These are phyloP conservation scores for Yamadazyma atmosphaerica DNA, from an alignment of 1,139 yeast genomes.

Conservation along the genomic window DNA sequence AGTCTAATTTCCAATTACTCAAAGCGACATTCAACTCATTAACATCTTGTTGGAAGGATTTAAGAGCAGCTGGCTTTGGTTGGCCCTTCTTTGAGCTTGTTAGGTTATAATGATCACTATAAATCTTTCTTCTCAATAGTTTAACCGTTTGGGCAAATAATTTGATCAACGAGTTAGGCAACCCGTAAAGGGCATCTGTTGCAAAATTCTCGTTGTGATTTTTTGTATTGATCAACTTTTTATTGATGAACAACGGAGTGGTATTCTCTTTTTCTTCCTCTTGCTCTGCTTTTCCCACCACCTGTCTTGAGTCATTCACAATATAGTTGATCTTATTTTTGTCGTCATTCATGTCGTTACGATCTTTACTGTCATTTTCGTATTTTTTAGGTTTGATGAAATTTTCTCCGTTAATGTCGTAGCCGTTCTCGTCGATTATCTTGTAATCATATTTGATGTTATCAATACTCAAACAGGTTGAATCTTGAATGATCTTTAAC, in stretches of 20 bases:
- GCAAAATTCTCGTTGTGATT: conserved; percentile 59
- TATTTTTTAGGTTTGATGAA: conserved; percentile 32
- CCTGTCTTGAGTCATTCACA: conserved; percentile 8
- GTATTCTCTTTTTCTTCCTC: conserved; percentile 18
- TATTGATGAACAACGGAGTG: conserved; percentile 45
- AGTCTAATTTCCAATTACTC: conserved; percentile 66
- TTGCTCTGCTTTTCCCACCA: background rate
- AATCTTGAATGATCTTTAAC: conserved; percentile 71
- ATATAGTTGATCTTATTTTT: conserved; percentile 14
- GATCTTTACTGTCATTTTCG: background rate
- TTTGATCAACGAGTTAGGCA: conserved; percentile 76
- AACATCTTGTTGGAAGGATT: conserved; percentile 41
- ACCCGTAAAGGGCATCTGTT: conserved; percentile 80
- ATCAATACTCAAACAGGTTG: conserved; percentile 52
- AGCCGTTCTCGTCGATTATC: conserved; percentile 29
- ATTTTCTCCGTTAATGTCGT: conserved; percentile 43
- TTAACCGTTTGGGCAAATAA: conserved; percentile 72
- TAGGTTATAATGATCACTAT: conserved; percentile 37
- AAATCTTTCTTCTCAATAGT: conserved; percentile 60
- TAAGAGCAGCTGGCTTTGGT: conserved; percentile 16
- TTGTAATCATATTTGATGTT: conserved; percentile 39
- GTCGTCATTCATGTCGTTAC: conserved; percentile 8
- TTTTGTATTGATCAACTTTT: conserved; percentile 45
- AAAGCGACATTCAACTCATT: conserved; percentile 52
- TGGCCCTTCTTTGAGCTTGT: background rate